phyloP scores from a whole-genome alignment of 306 rosid genomes.

The Glycine soja region DNA sequence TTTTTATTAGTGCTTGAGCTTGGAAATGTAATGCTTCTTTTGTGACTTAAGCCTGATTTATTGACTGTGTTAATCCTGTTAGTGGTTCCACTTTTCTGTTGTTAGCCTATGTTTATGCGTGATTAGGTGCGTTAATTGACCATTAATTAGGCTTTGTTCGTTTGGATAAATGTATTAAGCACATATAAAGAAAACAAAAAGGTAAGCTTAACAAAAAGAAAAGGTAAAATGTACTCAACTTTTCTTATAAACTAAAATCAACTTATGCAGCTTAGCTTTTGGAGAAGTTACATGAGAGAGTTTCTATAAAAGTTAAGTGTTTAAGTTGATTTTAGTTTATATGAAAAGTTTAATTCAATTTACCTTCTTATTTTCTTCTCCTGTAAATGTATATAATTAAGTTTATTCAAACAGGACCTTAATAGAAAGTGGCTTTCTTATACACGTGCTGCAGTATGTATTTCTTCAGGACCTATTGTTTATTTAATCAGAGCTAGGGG shows the following conservation, averaged over 20 bases:
- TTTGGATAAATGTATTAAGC: not conserved
- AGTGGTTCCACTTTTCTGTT: not conserved
- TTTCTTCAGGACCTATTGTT: not conserved
- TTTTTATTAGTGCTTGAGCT: constrained; percentile 12
- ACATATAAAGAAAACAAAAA: not conserved
- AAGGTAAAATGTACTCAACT: not conserved
- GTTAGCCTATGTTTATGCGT: not conserved
- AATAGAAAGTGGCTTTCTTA: constrained; percentile 1
- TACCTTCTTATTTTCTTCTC: too few species aligned
- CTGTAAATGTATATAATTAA: too few species aligned
- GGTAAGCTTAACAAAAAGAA: too few species aligned
- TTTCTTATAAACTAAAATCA: not conserved
- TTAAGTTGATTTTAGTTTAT: too few species aligned
- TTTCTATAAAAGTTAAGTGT: too few species aligned
- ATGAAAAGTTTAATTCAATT: too few species aligned
- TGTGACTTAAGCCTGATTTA: not conserved
- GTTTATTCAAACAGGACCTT: too few species aligned
- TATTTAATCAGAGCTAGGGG: too few species aligned
- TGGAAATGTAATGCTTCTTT: constrained; percentile 1
- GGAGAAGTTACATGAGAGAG: not conserved
- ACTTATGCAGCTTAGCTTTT: not conserved
- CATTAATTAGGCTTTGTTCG: not conserved
- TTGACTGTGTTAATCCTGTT: not conserved
- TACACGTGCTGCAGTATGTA: constrained; percentile 29
- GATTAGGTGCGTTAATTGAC: not conserved